Percentiles rank a stretch among this genome's conserved stretches.
Conservation (phyloP, 2,329 filamentous ascomycete species). For the Phaeoacremonium minimum region DNA sequence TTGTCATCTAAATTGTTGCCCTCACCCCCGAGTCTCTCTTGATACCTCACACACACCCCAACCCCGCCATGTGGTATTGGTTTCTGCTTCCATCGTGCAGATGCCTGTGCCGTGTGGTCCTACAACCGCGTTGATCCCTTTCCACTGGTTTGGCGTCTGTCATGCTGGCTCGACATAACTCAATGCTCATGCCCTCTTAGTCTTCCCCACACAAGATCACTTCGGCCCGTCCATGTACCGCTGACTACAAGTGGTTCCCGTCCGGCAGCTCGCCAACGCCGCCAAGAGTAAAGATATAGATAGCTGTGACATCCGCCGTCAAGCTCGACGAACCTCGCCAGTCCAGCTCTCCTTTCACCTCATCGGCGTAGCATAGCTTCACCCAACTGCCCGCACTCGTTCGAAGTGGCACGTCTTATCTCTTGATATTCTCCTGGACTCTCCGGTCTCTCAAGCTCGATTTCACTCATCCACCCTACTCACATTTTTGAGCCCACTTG, state of each 20-base stretch:
- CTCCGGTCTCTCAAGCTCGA: too few relatives aligned
- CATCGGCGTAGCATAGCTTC: slow-evolving; percentile 29
- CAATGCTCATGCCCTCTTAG: slow-evolving; percentile 29
- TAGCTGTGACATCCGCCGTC: slow-evolving; percentile 22
- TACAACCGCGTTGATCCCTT: slow-evolving; percentile 31
- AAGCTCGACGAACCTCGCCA: slow-evolving; percentile 16
- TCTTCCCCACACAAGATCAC: slow-evolving; percentile 24
- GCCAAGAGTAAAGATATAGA: slow-evolving; percentile 29
- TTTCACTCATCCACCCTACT: slow-evolving; percentile 5
- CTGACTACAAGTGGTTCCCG: slow-evolving; percentile 22
- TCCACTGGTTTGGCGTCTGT: slow-evolving; percentile 28
- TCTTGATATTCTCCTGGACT: too few relatives aligned
- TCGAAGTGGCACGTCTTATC: slow-evolving; percentile 27
- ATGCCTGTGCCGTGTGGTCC: slow-evolving; percentile 28
- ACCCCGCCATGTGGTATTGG: slow-evolving; percentile 30
- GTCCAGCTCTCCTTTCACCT: slow-evolving; percentile 11
- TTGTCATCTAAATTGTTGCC: slow-evolving; percentile 19
- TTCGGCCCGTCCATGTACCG: slow-evolving; percentile 34
- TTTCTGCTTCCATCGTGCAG: slow-evolving; percentile 24
- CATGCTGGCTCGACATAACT: slow-evolving; percentile 29
- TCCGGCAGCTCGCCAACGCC: slow-evolving; percentile 17
- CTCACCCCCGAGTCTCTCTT: neutral
- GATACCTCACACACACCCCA: slow-evolving; percentile 18
- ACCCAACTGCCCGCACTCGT: slow-evolving; percentile 38
- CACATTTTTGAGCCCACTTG: neutral